Evolutionary conservation across 2,329 filamentous ascomycete species (phyloP).

Genomic region (Fusarium sp.): DNA sequence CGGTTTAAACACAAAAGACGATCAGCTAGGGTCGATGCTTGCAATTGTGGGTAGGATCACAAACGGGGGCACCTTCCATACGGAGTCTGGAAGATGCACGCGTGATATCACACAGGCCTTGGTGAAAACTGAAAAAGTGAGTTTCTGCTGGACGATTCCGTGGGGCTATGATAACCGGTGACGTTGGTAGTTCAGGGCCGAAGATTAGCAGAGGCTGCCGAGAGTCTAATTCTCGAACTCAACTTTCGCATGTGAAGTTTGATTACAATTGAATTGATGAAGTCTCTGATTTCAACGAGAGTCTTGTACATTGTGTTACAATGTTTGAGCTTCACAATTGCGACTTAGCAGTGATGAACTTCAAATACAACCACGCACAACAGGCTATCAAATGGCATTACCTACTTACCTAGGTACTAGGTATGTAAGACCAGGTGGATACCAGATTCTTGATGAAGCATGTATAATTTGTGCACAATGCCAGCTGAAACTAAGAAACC

Average conservation of each 20-base stretch:
- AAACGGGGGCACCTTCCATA: slow-evolving; percentile 9
- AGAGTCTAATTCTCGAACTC: not conserved
- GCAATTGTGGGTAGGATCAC: slow-evolving; percentile 20
- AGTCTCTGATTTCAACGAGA: not conserved
- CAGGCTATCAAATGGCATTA: slow-evolving; percentile 19
- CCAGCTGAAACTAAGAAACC: slow-evolving; percentile 32
- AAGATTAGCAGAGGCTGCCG: slow-evolving; percentile 24
- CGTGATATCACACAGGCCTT: slow-evolving; percentile 17
- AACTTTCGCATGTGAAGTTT: not conserved
- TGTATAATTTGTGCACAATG: slow-evolving; percentile 4
- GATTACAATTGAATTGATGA: not conserved
- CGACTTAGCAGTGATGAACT: slow-evolving; percentile 16
- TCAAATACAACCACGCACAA: slow-evolving; percentile 2
- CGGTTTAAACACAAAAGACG: not conserved
- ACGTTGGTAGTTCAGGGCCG: slow-evolving; percentile 36
- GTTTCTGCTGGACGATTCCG: slow-evolving; percentile 31
- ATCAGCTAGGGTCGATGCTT: slow-evolving; percentile 15
- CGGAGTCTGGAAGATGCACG: not conserved
- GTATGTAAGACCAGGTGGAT: slow-evolving; percentile 5
- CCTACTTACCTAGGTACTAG: too few species aligned
- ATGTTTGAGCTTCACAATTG: slow-evolving; percentile 8
- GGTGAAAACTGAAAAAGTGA: slow-evolving; percentile 34
- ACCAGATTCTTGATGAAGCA: slow-evolving; percentile 1
- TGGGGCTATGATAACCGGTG: slow-evolving; percentile 29
- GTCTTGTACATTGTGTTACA: not conserved